Base-by-base conservation (phyloP, 495 filamentous ascomycete species). In the Aspergillus indologenus region DNA sequence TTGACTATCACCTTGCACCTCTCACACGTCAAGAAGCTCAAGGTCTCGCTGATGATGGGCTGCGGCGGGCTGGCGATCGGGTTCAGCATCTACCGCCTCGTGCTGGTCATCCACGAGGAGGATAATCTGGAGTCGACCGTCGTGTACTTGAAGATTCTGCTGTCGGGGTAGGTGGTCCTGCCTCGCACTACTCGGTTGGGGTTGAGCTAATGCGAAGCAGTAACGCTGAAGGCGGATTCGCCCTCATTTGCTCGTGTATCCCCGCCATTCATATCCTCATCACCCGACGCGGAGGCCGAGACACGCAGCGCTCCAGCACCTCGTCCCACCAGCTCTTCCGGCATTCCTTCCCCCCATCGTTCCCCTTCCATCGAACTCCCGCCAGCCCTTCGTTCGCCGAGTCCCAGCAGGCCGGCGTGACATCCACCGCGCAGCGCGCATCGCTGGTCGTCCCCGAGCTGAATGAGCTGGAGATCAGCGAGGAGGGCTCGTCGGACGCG, bases 1-100 rank as follows among this genome's bases (percentile, higher is more conserved):
- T 53, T 77, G 63, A 57, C 67, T 2, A 69, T 66, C 64, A 59
- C 61, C 15, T 53, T 77, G 51, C 58, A 72, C 9, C 67, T 77
- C 64, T 45, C 62, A 18, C 26, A 61, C 3, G 49, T 50, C 23
- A 71, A 70, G 60, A 72, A 71, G 50, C 3, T 75, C 4, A 63
- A 61, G 20, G 61, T 73, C 3, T 59, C 68, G 9, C 60, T 57
- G 5, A 56, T 75, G 26, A 56, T 77, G 15, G 62, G 69, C 5
- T 65, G 69, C 0, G 74, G 72, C 15, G 67, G 71, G 2, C 42
- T 71, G 24, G 73, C 71, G 1, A 69, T 67, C 4, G 68, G 56
- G 11, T 68, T 67, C 34, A 76, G 70, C 63, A 57, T 74, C 21
- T 68, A 65, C 29, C 65, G 73, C 2, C 47, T 76, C 21, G 59